Evolutionary conservation across 2,329 filamentous ascomycete genomes (phyloP).

Genomic region (Penicillium polonicum): DNA sequence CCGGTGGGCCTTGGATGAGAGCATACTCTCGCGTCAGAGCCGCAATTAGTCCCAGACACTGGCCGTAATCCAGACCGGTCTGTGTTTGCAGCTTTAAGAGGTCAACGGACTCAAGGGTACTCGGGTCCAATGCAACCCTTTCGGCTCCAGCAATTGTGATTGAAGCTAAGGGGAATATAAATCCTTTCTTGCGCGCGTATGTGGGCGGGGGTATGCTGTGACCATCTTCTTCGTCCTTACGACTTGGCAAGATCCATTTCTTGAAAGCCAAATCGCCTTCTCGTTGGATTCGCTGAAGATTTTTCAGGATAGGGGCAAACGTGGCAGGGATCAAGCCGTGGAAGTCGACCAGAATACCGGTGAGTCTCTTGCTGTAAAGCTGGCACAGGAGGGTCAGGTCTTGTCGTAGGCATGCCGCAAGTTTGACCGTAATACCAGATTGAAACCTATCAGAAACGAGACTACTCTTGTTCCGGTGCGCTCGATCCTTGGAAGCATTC

Average conservation of each 20-base stretch:
- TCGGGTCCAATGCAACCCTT: background rate
- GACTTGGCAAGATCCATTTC: conserved; percentile 9
- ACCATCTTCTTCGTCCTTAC: background rate
- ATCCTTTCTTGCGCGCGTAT: conserved; percentile 8
- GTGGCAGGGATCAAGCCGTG: conserved; percentile 10
- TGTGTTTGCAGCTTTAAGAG: background rate
- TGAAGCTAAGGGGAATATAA: conserved; percentile 5
- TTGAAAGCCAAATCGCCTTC: conserved; percentile 5
- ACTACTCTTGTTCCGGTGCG: background rate
- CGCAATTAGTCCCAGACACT: conserved; percentile 12
- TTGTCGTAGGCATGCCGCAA: conserved; percentile 1
- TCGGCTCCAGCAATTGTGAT: background rate
- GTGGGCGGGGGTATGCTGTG: conserved; percentile 3
- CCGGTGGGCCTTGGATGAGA: conserved; percentile 16
- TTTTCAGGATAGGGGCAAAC: conserved; percentile 9
- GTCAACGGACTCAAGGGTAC: conserved; percentile 1
- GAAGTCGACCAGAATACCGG: conserved; percentile 11
- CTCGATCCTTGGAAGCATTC: conserved; percentile 1
- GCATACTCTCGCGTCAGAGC: conserved; percentile 18
- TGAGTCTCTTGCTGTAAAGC: conserved; percentile 3
- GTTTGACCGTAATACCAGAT: conserved; percentile 14
- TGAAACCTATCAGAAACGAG: conserved; percentile 3
- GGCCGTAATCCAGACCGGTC: conserved; percentile 11
- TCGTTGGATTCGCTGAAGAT: conserved; percentile 8
- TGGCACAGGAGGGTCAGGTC: background rate